Percentiles rank a stretch among this genome's conserved stretches.
phyloP scores from a whole-genome alignment of 169 alveolate species.

The Plasmodium gaboni region DNA sequence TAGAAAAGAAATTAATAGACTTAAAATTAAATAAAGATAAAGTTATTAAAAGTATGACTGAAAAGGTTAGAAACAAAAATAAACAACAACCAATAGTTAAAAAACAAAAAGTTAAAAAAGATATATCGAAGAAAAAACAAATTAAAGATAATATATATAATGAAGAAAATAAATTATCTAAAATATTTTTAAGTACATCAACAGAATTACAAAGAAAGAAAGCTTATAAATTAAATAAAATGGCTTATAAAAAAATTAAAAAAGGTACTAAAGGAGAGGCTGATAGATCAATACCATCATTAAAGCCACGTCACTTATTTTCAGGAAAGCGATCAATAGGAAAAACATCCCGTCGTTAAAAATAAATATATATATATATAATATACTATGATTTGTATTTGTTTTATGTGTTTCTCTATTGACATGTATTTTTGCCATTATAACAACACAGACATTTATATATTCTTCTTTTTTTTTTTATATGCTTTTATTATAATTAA shows the following conservation, averaged over 20 bases:
- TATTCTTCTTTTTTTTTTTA: too few relatives aligned
- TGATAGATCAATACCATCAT: slow-evolving; percentile 91
- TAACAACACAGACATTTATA: too few relatives aligned
- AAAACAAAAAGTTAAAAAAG: slow-evolving; percentile 31
- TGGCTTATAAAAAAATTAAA: slow-evolving; percentile 81
- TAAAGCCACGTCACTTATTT: slow-evolving; percentile 95
- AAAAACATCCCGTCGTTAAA: slow-evolving; percentile 93
- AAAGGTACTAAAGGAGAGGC: slow-evolving; percentile 93
- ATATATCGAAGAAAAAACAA: slow-evolving; percentile 35
- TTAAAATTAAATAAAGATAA: slow-evolving; percentile 27
- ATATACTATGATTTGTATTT: neutral
- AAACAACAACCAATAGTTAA: neutral
- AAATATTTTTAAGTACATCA: slow-evolving; percentile 67
- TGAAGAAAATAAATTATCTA: slow-evolving; percentile 42
- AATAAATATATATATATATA: neutral
- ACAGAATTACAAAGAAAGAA: slow-evolving; percentile 77
- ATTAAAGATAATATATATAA: slow-evolving; percentile 35
- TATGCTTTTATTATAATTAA: too few relatives aligned
- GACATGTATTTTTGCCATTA: neutral
- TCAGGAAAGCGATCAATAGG: slow-evolving; percentile 98
- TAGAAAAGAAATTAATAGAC: slow-evolving; percentile 51
- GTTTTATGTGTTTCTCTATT: neutral
- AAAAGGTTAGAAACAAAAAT: slow-evolving; percentile 5
- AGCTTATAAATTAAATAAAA: slow-evolving; percentile 78
- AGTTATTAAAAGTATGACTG: slow-evolving; percentile 48